Conservation (phyloP, 805 yeast genomes). For the Candida krabiensis region DNA sequence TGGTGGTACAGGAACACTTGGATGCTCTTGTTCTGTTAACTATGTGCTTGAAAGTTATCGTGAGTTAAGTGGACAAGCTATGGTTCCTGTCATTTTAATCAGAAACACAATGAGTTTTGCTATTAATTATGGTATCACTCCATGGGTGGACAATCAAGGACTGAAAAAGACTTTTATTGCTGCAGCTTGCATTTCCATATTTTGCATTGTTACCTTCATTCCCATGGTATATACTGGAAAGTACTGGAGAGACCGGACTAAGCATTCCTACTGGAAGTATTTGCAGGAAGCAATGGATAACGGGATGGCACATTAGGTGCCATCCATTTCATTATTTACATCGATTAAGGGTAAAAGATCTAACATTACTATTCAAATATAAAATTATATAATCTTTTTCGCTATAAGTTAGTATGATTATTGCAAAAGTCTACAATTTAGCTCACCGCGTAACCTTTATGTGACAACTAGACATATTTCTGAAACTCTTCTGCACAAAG, state of each 20-base stretch:
- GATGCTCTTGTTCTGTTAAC: conserved; percentile 48
- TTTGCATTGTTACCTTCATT: conserved; percentile 44
- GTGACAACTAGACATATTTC: too few species aligned
- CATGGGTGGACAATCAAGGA: conserved; percentile 54
- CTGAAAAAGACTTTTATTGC: conserved; percentile 55
- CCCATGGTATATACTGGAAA: conserved; percentile 36
- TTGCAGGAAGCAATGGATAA: conserved; percentile 26
- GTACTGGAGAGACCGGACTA: conserved; percentile 35
- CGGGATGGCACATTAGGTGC: conserved; percentile 18
- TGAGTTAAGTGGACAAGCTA: conserved; percentile 50
- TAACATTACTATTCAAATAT: too few species aligned
- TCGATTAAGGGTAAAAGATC: too few species aligned
- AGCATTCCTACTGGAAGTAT: conserved; percentile 33
- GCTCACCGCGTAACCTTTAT: too few species aligned
- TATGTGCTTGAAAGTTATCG: conserved; percentile 57
- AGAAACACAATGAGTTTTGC: conserved; percentile 60
- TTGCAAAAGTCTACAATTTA: too few species aligned
- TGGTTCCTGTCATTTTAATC: conserved; percentile 54
- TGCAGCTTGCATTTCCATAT: conserved; percentile 50
- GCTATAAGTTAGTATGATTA: too few species aligned
- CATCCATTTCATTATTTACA: too few species aligned
- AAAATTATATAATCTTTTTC: too few species aligned
- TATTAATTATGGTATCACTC: conserved; percentile 56
- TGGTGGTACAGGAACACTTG: conserved; percentile 54
- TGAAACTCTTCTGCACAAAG: too few species aligned